Conservation (phyloP, 352 stramenopile species). For the Pythium periplocum region DNA sequence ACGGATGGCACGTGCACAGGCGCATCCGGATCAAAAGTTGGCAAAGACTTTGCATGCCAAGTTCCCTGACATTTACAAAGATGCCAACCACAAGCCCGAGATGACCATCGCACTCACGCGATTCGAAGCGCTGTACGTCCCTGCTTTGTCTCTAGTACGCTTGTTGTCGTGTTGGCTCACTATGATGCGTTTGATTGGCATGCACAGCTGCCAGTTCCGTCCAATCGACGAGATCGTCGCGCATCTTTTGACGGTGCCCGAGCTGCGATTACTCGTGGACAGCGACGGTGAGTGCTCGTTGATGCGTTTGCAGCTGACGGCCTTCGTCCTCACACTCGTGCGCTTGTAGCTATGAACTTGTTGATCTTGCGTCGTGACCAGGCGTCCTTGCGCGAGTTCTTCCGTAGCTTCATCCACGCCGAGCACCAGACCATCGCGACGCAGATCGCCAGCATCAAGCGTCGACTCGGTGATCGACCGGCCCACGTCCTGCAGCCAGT, state of each 20-base stretch:
- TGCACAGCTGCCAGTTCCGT: constrained; percentile 87
- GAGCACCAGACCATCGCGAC: constrained; percentile 50
- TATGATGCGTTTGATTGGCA: constrained; percentile 6
- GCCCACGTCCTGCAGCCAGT: constrained; percentile 25
- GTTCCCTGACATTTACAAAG: constrained; percentile 94
- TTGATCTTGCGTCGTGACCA: constrained; percentile 34
- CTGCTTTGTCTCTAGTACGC: background rate
- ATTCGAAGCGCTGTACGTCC: constrained; percentile 91
- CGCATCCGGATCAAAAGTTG: constrained; percentile 82
- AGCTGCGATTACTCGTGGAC: constrained; percentile 80
- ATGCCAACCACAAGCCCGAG: constrained; percentile 99
- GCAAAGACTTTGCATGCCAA: constrained; percentile 74
- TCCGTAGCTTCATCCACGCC: constrained; percentile 77
- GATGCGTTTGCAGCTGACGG: background rate
- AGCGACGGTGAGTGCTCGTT: constrained; percentile 24
- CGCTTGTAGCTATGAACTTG: constrained; percentile 23
- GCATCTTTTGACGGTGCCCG: constrained; percentile 83
- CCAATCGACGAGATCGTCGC: constrained; percentile 89
- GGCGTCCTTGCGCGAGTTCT: constrained; percentile 56
- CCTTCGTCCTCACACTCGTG: too few relatives aligned
- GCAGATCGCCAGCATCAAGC: constrained; percentile 79
- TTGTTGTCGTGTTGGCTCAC: background rate
- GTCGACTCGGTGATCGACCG: constrained; percentile 48
- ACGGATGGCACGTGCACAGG: constrained; percentile 11
- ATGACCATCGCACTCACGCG: constrained; percentile 97